A percentile compares a stretch with the other conserved stretches of the same genome.
Conservation (phyloP, 495 filamentous ascomycete genomes). For the Umbilicaria muhlenbergii region DNA sequence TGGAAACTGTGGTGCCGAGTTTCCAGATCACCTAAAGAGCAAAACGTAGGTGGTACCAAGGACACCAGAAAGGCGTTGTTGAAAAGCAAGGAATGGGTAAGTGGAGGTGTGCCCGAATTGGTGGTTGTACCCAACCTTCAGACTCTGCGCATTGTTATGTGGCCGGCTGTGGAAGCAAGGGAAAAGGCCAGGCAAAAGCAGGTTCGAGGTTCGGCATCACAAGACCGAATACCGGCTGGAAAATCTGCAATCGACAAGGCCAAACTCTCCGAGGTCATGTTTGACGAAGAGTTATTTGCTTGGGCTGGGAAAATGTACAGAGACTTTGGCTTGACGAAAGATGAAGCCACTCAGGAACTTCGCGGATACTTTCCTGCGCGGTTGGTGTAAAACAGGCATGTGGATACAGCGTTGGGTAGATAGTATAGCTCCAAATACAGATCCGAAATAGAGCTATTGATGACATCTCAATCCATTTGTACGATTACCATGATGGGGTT, state of each 20-base stretch:
- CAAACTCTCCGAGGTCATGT: no score
- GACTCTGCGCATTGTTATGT: conserved; percentile 26
- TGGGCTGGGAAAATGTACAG: conserved; percentile 5
- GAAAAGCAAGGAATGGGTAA: background rate
- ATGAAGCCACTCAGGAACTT: background rate
- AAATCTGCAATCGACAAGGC: background rate
- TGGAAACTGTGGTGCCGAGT: conserved; percentile 29
- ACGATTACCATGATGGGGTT: no score
- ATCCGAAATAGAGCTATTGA: no score
- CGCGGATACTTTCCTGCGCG: no score
- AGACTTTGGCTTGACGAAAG: conserved; percentile 1
- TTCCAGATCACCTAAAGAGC: conserved; percentile 9
- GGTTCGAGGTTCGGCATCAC: background rate
- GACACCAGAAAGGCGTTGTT: conserved; percentile 15
- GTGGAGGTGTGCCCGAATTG: background rate
- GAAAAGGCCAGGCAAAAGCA: background rate
- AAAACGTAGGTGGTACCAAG: conserved; percentile 16
- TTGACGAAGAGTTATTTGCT: background rate
- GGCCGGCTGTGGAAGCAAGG: conserved; percentile 3
- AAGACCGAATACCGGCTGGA: background rate
- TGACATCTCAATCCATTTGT: no score
- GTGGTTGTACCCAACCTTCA: conserved; percentile 20
- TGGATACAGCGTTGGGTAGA: no score
- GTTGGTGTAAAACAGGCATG: no score
- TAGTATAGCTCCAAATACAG: no score